These are phyloP conservation scores for Cucurbitaria berberidis DNA, from an alignment of 2,329 filamentous ascomycete species.

Conservation along the genomic window DNA sequence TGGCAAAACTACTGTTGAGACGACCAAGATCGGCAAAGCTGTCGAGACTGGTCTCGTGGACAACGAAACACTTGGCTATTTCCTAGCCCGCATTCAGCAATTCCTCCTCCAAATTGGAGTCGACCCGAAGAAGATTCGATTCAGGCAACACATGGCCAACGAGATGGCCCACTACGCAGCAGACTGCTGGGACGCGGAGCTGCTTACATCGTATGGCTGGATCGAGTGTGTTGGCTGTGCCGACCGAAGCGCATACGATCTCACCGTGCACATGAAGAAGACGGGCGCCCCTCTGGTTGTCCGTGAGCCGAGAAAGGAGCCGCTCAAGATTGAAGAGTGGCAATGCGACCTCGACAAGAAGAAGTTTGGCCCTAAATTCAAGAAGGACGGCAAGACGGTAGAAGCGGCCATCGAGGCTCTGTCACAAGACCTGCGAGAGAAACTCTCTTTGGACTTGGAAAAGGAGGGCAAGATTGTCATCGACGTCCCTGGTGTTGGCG, in stretches of 20 bases:
- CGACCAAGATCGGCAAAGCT: conserved; percentile 82
- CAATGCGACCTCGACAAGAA: conserved; percentile 89
- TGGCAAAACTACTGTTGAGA: conserved; percentile 78
- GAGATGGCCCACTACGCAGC: conserved; percentile 93
- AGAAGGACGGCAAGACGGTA: conserved; percentile 84
- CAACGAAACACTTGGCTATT: conserved; percentile 98
- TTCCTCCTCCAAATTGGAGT: conserved; percentile 90
- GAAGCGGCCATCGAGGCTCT: conserved; percentile 78
- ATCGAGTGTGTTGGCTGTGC: conserved; percentile 98
- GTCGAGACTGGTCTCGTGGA: conserved; percentile 84
- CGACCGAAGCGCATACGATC: conserved; percentile 91
- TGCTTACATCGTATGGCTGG: conserved; percentile 92
- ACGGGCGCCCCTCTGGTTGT: conserved; percentile 87
- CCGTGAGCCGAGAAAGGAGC: conserved; percentile 78
- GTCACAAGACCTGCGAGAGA: conserved; percentile 80
- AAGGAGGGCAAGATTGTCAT: conserved; percentile 77
- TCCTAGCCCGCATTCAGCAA: conserved; percentile 88
- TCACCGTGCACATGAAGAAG: conserved; percentile 90
- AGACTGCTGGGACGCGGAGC: conserved; percentile 98
- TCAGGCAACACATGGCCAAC: conserved; percentile 95
- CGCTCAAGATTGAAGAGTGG: conserved; percentile 84
- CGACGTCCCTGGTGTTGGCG: conserved; percentile 70
- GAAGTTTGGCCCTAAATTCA: conserved; percentile 93
- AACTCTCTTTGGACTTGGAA: conserved; percentile 75
- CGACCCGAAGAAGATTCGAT: conserved; percentile 86